Evolutionary conservation across 2,329 filamentous ascomycete species (phyloP).

Genomic region (Phaeomoniella chlamydospora): DNA sequence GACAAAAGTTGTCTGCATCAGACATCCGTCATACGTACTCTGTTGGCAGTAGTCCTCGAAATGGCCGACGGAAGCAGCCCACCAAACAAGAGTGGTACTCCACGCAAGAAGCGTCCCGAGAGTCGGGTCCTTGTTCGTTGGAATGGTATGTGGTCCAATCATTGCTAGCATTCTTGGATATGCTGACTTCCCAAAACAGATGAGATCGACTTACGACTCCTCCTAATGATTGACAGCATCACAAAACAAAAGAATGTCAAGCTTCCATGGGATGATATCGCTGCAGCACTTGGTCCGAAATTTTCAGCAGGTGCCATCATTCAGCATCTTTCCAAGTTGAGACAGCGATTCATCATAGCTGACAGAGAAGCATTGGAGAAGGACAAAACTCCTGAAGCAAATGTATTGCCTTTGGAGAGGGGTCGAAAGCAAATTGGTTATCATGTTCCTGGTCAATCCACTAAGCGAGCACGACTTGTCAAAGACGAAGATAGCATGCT

Average conservation of each 20-base stretch:
- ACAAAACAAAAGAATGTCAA: conserved; percentile 21
- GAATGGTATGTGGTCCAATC: conserved; percentile 19
- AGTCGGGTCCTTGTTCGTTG: conserved; percentile 25
- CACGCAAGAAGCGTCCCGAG: conserved; percentile 10
- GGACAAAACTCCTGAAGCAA: background rate
- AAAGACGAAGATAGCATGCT: too few relatives aligned
- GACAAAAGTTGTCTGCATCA: too few relatives aligned
- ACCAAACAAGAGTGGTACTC: background rate
- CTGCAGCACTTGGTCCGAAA: conserved; percentile 21
- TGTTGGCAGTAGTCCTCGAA: conserved; percentile 1
- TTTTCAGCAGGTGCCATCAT: conserved; percentile 28
- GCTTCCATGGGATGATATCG: conserved; percentile 28
- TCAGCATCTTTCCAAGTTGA: conserved; percentile 31
- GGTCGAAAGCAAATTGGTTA: background rate
- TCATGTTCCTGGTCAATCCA: too few relatives aligned
- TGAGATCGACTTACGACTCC: conserved; percentile 25
- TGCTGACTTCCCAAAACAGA: conserved; percentile 16
- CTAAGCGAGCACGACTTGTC: too few relatives aligned
- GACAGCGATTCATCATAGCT: conserved; percentile 17
- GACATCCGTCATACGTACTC: too few relatives aligned
- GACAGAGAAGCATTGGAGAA: conserved; percentile 11
- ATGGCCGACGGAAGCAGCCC: conserved; percentile 3
- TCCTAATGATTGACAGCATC: conserved; percentile 25
- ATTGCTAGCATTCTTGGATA: background rate
- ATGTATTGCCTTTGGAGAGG: background rate